Evolutionary conservation across 257 asterid genomes (phyloP).

Genomic region (Pogostemon cablin): DNA sequence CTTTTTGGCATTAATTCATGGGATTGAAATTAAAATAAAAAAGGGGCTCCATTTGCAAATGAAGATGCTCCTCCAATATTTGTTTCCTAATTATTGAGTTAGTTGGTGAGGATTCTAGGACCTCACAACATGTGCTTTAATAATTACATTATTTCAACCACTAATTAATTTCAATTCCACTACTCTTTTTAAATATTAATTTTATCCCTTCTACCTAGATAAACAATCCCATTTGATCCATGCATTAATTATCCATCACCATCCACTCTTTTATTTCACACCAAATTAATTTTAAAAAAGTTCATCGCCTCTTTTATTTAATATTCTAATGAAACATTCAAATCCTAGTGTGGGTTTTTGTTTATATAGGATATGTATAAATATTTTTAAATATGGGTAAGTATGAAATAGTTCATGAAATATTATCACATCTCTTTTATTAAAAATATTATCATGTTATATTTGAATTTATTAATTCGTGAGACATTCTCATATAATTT

Average conservation of each 20-base stretch:
- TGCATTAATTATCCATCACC: constrained; percentile 2
- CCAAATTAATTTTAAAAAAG: constrained; percentile 7
- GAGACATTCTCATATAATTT: no score
- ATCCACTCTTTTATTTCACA: constrained; percentile 7
- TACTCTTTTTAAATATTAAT: constrained; percentile 2
- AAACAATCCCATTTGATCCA: not conserved
- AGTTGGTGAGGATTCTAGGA: constrained; percentile 49
- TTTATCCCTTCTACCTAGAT: not conserved
- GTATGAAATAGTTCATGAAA: no score
- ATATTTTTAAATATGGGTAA: no score
- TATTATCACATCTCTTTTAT: no score
- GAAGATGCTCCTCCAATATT: constrained; percentile 31
- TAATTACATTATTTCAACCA: constrained; percentile 50
- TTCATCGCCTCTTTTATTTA: not conserved
- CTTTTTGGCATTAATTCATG: no score
- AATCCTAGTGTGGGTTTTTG: not conserved
- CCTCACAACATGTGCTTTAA: constrained; percentile 55
- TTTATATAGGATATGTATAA: not conserved
- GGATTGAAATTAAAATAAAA: not conserved
- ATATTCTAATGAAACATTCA: not conserved
- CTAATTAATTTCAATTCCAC: constrained; percentile 27
- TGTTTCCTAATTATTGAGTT: constrained; percentile 45
- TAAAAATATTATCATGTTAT: no score
- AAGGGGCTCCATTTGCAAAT: not conserved
- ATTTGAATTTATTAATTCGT: no score